These are phyloP conservation scores for Volvox africanus DNA, from an alignment of 139 green algal genomes.

Conservation along the genomic window DNA sequence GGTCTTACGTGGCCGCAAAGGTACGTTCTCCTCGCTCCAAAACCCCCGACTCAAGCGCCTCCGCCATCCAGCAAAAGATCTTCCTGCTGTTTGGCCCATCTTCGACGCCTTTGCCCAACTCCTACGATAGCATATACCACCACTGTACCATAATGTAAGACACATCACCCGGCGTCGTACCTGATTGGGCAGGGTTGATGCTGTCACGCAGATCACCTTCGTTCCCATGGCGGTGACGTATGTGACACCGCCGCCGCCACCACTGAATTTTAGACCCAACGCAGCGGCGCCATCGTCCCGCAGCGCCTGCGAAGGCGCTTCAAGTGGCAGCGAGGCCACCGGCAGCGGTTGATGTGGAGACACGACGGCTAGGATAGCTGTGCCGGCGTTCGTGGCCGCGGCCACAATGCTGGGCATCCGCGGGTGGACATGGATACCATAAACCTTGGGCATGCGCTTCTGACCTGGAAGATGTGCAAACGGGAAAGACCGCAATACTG, in stretches of 20 bases:
- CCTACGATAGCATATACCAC: too few relatives aligned
- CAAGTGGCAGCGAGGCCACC: slow-evolving; percentile 53
- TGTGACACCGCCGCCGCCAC: slow-evolving; percentile 28
- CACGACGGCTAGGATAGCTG: slow-evolving; percentile 51
- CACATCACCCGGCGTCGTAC: background rate
- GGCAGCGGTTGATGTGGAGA: slow-evolving; percentile 51
- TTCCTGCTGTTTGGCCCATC: too few relatives aligned
- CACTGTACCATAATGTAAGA: too few relatives aligned
- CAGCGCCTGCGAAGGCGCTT: slow-evolving; percentile 34
- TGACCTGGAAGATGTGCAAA: slow-evolving; percentile 18
- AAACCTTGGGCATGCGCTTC: slow-evolving; percentile 70
- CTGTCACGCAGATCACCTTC: slow-evolving; percentile 36
- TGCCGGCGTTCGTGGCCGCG: slow-evolving; percentile 61
- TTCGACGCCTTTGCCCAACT: too few relatives aligned
- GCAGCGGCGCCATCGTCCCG: slow-evolving; percentile 3
- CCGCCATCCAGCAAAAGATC: too few relatives aligned
- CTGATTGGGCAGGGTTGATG: slow-evolving; percentile 21
- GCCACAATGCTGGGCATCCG: slow-evolving; percentile 55
- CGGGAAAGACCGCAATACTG: background rate
- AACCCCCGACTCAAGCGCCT: too few relatives aligned
- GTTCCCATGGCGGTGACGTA: slow-evolving; percentile 48
- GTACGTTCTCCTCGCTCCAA: too few relatives aligned
- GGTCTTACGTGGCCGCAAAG: too few relatives aligned
- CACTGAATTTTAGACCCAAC: slow-evolving; percentile 1
- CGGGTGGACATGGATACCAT: slow-evolving; percentile 62